These are phyloP conservation scores for Spencermartinsiella europaea DNA, from an alignment of 805 yeast genomes.

Conservation along the genomic window DNA sequence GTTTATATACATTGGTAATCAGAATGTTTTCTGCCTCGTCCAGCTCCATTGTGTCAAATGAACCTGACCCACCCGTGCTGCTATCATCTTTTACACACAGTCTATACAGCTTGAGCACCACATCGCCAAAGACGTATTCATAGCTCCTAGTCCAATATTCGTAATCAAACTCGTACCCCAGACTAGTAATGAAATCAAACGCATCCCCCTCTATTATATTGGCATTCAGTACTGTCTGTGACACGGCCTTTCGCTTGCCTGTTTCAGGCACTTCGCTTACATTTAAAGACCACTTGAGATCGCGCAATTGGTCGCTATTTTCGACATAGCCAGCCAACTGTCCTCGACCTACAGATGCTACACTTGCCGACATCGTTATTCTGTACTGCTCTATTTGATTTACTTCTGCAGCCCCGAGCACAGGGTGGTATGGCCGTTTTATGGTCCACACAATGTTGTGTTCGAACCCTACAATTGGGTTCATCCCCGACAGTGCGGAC, in stretches of 20 bases:
- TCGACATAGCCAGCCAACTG: conserved; percentile 7
- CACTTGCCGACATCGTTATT: conserved; percentile 15
- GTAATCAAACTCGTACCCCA: conserved; percentile 65
- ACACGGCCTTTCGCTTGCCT: conserved; percentile 44
- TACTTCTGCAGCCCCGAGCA: conserved; percentile 30
- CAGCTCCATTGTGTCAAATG: conserved; percentile 1
- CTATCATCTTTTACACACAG: conserved; percentile 36
- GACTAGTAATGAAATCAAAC: conserved; percentile 44
- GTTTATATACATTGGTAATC: neutral
- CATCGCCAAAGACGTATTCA: conserved; percentile 55
- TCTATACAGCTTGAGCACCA: conserved; percentile 52
- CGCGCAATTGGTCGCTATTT: conserved; percentile 7
- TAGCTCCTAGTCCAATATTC: conserved; percentile 60
- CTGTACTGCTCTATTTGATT: conserved; percentile 34
- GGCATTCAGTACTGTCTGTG: conserved; percentile 63
- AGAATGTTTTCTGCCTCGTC: neutral
- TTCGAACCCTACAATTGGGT: conserved; percentile 23
- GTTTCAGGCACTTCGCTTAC: conserved; percentile 36
- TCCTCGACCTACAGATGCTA: conserved; percentile 1
- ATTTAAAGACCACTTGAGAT: conserved; percentile 26
- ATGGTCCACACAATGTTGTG: conserved; percentile 33
- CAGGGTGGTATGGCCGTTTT: conserved; percentile 24
- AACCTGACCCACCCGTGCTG: neutral
- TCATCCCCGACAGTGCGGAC: conserved; percentile 35
- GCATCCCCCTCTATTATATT: conserved; percentile 33